These are phyloP conservation scores for Erigeron philadelphicus DNA, from an alignment of 140 eudicot species.

Conservation along the genomic window DNA sequence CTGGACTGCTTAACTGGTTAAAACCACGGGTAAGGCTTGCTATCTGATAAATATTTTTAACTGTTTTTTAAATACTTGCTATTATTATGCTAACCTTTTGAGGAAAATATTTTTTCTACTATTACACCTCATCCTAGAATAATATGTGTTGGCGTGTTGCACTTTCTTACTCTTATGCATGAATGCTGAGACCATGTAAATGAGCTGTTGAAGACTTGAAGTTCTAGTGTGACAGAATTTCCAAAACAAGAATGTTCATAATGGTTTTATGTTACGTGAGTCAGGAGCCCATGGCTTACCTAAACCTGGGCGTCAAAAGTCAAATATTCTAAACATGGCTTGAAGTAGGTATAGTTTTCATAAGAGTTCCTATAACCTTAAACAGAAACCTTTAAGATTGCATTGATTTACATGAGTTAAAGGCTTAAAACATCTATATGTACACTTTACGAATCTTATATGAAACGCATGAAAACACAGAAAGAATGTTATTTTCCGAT, in stretches of 20 bases:
- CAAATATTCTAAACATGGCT: not conserved
- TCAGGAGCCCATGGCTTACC: not conserved
- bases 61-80: slow-evolving; percentile 1
- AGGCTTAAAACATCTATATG: not conserved
- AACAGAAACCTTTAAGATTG: not conserved
- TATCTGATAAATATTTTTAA: not conserved
- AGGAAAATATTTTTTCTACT: not conserved
- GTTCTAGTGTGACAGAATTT: not conserved
- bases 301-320: not conserved
- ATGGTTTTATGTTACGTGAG: not conserved
- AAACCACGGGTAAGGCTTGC: slow-evolving; percentile 56
- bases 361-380: not conserved
- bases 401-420: not conserved
- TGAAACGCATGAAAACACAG: not conserved
- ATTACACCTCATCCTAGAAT: not conserved
- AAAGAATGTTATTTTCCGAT: not conserved
- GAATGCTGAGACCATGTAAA: not conserved
- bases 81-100: slow-evolving; percentile 1
- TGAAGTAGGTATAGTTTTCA: not conserved
- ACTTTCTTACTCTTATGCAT: not conserved
- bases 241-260: not conserved
- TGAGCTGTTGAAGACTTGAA: not conserved
- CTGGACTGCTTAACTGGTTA: slow-evolving; percentile 83
- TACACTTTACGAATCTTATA: not conserved
- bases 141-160: not conserved